These are phyloP conservation scores for Mycena citricolor DNA, from an alignment of 1,284 basidiomycete species.

Conservation along the genomic window DNA sequence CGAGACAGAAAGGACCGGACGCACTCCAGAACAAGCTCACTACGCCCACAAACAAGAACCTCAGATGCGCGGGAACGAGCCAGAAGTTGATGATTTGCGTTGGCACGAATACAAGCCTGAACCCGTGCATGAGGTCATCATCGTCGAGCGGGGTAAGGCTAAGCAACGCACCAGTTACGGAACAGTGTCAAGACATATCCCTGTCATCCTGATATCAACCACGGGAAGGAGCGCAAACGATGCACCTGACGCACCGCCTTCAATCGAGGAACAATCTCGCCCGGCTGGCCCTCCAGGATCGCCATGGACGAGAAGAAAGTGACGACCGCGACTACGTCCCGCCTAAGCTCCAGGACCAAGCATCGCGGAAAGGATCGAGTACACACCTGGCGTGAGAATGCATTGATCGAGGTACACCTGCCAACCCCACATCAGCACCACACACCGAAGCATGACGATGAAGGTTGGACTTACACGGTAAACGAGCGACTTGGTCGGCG, in stretches of 20 bases:
- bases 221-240: neutral
- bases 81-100: slow-evolving; percentile 83
- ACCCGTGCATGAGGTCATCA: neutral
- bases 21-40: slow-evolving; percentile 87
- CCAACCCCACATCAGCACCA: too few species aligned
- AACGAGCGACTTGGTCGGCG: slow-evolving; percentile 53
- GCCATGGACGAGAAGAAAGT: slow-evolving; percentile 79
- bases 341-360: neutral
- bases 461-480: slow-evolving; percentile 50
- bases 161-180: slow-evolving; percentile 62
- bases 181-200: slow-evolving; percentile 69
- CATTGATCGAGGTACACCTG: slow-evolving; percentile 77
- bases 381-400: slow-evolving; percentile 63
- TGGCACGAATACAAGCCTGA: slow-evolving; percentile 75
- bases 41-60: slow-evolving; percentile 75
- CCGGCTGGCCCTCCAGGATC: slow-evolving; percentile 66
- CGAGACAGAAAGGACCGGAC: slow-evolving; percentile 28
- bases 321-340: slow-evolving; percentile 53
- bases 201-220: slow-evolving; percentile 31
- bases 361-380: neutral
- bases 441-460: slow-evolving; percentile 15
- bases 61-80: slow-evolving; percentile 75
- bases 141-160: neutral
- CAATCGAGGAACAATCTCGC: slow-evolving; percentile 57
- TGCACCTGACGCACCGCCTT: slow-evolving; percentile 41